phyloP scores from a whole-genome alignment of 768 basidiomycete species.

The Jaapia argillacea region DNA sequence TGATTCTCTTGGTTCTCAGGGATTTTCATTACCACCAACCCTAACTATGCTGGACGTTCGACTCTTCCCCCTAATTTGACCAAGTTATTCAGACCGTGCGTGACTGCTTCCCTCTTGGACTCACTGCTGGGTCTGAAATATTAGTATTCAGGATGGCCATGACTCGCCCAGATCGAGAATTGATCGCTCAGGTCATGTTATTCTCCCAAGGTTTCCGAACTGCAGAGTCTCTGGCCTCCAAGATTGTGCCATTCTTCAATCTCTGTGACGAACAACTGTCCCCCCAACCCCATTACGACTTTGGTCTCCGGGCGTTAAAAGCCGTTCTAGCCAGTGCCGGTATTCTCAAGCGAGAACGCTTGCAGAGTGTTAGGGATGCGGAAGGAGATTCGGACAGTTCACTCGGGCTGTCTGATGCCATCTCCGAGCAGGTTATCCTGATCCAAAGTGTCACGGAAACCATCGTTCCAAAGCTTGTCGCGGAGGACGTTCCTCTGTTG shows the following conservation, averaged over 20 bases:
- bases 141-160: conserved; percentile 76
- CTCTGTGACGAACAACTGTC: conserved; percentile 97
- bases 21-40: conserved; percentile 98
- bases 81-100: conserved; percentile 88
- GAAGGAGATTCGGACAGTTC: conserved; percentile 33
- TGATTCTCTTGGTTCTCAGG: conserved; percentile 29
- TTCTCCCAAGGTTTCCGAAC: conserved; percentile 99
- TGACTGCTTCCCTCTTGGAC: conserved; percentile 8
- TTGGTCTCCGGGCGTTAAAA: conserved; percentile 94
- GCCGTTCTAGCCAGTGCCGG: conserved; percentile 95
- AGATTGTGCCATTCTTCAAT: conserved; percentile 99
- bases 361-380: conserved; percentile 34
- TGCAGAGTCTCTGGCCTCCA: conserved; percentile 94
- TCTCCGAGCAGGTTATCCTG: conserved; percentile 90
- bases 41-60: conserved; percentile 96
- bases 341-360: conserved; percentile 89
- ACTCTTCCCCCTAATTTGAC: conserved; percentile 80
- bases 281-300: conserved; percentile 97
- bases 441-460: conserved; percentile 99
- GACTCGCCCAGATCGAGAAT: conserved; percentile 96
- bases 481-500: conserved; percentile 90
- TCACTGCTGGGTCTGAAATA: background rate
- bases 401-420: conserved; percentile 52
- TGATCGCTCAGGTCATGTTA: conserved; percentile 98
- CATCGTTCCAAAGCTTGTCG: conserved; percentile 95